Base-by-base conservation (phyloP, 2,329 filamentous ascomycete species). In the Venturia asperata region DNA sequence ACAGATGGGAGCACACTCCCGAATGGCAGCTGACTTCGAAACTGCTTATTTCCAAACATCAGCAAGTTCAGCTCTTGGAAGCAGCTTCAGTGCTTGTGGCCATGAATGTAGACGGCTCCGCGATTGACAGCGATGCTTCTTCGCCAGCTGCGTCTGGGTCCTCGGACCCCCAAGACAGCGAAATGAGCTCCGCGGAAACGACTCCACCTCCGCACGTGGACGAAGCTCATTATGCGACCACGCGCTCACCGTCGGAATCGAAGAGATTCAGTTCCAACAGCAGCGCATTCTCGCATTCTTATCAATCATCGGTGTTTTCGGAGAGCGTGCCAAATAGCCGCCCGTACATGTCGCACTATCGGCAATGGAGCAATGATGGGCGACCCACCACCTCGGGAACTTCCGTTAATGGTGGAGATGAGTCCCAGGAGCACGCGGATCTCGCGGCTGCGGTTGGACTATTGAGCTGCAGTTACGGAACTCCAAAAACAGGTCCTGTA, bases 1-100 rank as follows among this genome's bases (percentile, higher is more conserved):
- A 64, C 85, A 99, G 93, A 84, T 99, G 94, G 94, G 94, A 99
- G 81, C 94, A 99, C 79, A 96, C 95, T 76, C 93, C 94, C 70
- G 91, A 96, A 80, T 99, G 94, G 94, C 90, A 92, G 63, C 88
- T 89, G 76, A 99, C 94, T 65, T 97, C 94, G 71, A 97, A 97
- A 80, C 83, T 97, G 74, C 87, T 97, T 75, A 97, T 99, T 72
- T 97, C 93, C 71, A 99, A 99, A 83, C 94, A 99, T 77, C 94
- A 99, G 79, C 94, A 99, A 81, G 94, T 99, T 64, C 94, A 99
- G 77, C 84, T 99, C 67, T 85, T 99, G 67, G 94, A 99, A 78
- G 94, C 94, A 49, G 94, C 94, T 47, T 96, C 92, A n/a, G 94
- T 97, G 63, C 82, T 99, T 69, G 88, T 97, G 66, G 88, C 87